These are phyloP conservation scores for Madurella mycetomatis DNA, from an alignment of 2,329 filamentous ascomycete species.

Conservation along the genomic window DNA sequence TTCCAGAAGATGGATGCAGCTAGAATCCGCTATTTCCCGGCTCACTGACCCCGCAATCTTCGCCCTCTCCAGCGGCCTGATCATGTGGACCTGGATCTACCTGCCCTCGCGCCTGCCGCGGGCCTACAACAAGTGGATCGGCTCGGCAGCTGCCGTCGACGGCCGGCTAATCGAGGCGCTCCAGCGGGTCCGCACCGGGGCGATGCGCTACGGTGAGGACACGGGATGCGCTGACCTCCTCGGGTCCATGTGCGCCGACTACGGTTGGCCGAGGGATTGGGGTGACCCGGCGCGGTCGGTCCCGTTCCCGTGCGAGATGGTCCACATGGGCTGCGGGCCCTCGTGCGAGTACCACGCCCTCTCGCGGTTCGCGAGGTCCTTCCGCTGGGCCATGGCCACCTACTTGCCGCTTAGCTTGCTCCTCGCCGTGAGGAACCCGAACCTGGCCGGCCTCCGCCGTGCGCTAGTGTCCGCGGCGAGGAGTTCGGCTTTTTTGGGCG, in stretches of 20 bases:
- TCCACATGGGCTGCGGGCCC: slow-evolving; percentile 72
- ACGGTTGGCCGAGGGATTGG: slow-evolving; percentile 62
- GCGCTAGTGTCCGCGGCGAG: slow-evolving; percentile 58
- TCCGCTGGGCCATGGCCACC: slow-evolving; percentile 68
- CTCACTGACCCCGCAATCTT: slow-evolving; percentile 68
- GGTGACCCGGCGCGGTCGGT: slow-evolving; percentile 65
- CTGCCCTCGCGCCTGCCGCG: slow-evolving; percentile 63
- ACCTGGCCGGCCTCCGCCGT: slow-evolving; percentile 38
- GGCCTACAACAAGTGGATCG: slow-evolving; percentile 79
- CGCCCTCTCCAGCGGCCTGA: slow-evolving; percentile 63
- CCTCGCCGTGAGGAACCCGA: slow-evolving; percentile 52
- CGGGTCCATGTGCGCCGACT: slow-evolving; percentile 67
- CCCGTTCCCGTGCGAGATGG: slow-evolving; percentile 77
- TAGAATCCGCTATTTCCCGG: slow-evolving; percentile 39
- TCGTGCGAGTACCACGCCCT: slow-evolving; percentile 72
- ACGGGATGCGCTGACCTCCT: slow-evolving; percentile 66
- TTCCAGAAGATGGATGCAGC: slow-evolving; percentile 44
- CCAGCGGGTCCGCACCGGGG: slow-evolving; percentile 57
- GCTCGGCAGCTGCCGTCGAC: slow-evolving; percentile 70
- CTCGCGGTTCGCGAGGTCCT: slow-evolving; percentile 63
- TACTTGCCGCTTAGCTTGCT: slow-evolving; percentile 71
- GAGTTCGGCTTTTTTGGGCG: slow-evolving; percentile 72
- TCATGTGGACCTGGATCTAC: slow-evolving; percentile 93
- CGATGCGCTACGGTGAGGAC: slow-evolving; percentile 68
- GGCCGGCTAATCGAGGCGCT: slow-evolving; percentile 68